A percentile compares a stretch with the other conserved stretches of the same genome.
Evolutionary conservation across 495 filamentous ascomycete genomes (phyloP).

Genomic region (Bacidia rubella): DNA sequence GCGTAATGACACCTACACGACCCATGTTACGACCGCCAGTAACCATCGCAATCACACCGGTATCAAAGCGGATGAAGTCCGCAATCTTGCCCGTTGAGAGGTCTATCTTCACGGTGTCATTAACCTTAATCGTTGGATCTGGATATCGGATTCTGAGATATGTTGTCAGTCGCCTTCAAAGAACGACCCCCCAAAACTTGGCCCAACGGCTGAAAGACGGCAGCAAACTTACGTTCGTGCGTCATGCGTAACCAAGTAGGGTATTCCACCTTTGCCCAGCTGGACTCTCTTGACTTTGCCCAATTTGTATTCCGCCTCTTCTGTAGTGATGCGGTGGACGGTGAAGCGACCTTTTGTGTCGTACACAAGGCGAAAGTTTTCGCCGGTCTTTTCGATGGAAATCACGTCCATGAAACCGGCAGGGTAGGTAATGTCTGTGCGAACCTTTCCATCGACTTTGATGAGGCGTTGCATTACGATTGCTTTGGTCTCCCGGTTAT

Average conservation of each 20-base stretch:
- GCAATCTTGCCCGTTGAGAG: constrained; percentile 89
- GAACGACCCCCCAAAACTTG: constrained; percentile 69
- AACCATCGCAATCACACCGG: constrained; percentile 91
- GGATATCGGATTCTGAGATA: constrained; percentile 86
- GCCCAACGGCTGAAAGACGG: constrained; percentile 98
- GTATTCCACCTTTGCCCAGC: constrained; percentile 97
- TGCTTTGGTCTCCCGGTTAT: constrained; percentile 89
- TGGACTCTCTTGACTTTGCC: constrained; percentile 99
- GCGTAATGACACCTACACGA: constrained; percentile 98
- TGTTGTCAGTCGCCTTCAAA: constrained; percentile 18
- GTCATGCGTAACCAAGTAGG: constrained; percentile 99
- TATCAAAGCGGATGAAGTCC: constrained; percentile 96
- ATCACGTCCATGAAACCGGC: constrained; percentile 99
- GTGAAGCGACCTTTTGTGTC: constrained; percentile 99
- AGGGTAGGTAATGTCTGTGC: constrained; percentile 94
- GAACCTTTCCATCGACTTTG: constrained; percentile 99
- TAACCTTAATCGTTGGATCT: constrained; percentile 94
- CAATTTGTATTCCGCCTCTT: constrained; percentile 98
- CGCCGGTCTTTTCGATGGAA: constrained; percentile 96
- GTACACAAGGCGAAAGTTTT: constrained; percentile 99
- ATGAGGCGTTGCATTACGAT: constrained; percentile 99
- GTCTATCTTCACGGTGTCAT: constrained; percentile 99
- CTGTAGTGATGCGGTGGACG: constrained; percentile 93
- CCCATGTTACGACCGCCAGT: constrained; percentile 99
- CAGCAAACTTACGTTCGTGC: constrained; percentile 96